Conservation (phyloP, 2,329 filamentous ascomycete genomes). For the Penicillium sp. region DNA sequence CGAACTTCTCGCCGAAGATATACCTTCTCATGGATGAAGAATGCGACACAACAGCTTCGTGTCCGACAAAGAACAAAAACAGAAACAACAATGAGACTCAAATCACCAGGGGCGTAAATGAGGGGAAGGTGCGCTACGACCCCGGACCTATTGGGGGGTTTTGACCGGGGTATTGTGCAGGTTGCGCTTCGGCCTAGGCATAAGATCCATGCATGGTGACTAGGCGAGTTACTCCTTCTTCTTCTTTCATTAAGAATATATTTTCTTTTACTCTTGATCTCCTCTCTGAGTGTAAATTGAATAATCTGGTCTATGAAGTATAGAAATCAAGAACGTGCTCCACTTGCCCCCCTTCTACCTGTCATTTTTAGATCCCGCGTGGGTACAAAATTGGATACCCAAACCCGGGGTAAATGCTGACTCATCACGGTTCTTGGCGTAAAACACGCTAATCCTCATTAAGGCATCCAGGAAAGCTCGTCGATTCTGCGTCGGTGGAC, state of each 20-base stretch:
- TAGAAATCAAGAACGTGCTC: neutral
- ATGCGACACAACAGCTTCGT: neutral
- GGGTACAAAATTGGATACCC: slow-evolving; percentile 1
- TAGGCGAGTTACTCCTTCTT: neutral
- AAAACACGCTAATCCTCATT: slow-evolving; percentile 14
- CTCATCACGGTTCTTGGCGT: slow-evolving; percentile 8
- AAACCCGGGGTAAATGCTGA: slow-evolving; percentile 24
- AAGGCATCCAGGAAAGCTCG: slow-evolving; percentile 19
- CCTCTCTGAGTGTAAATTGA: neutral
- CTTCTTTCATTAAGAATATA: neutral
- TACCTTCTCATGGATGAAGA: slow-evolving; percentile 25
- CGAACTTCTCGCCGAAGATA: slow-evolving; percentile 27
- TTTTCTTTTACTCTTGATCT: neutral
- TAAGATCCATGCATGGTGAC: neutral
- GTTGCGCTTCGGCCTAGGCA: slow-evolving; percentile 9
- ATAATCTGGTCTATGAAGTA: neutral
- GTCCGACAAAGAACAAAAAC: neutral
- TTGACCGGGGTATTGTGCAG: slow-evolving; percentile 11
- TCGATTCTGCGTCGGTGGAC: slow-evolving; percentile 18
- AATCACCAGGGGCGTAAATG: slow-evolving; percentile 11
- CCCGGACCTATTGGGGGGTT: slow-evolving; percentile 8
- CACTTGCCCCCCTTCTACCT: neutral
- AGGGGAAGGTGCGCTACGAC: slow-evolving; percentile 20
- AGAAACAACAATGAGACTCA: neutral
- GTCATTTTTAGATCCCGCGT: slow-evolving; percentile 1